Conservation (phyloP, 495 filamentous ascomycete genomes). For the Aspergillus indologenus region DNA sequence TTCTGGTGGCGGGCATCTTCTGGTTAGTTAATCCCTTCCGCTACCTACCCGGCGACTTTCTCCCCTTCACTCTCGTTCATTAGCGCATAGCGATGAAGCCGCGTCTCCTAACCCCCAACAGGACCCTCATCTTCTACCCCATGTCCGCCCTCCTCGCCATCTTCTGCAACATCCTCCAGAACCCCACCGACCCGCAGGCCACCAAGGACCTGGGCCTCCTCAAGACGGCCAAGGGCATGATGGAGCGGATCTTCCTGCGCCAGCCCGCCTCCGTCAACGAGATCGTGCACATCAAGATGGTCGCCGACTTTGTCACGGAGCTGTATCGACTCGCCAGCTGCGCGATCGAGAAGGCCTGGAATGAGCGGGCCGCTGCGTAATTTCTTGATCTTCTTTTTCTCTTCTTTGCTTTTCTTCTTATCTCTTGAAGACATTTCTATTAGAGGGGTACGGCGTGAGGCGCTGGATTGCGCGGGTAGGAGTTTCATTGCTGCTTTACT, state of each 20-base stretch:
- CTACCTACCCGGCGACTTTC: no score
- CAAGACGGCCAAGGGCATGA: constrained; percentile 38
- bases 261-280: constrained; percentile 41
- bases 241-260: constrained; percentile 40
- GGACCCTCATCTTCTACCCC: constrained; percentile 51
- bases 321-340: constrained; percentile 42
- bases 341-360: constrained; percentile 44
- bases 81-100: no score
- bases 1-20: constrained; percentile 43
- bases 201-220: constrained; percentile 43
- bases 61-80: no score
- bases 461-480: not conserved
- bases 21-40: constrained; percentile 32
- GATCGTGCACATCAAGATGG: constrained; percentile 42
- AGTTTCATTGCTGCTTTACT: no score
- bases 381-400: no score
- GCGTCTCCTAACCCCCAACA: constrained; percentile 11
- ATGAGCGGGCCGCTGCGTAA: constrained; percentile 15
- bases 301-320: constrained; percentile 49
- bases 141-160: constrained; percentile 49
- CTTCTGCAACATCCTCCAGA: constrained; percentile 50
- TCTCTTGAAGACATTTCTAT: not conserved
- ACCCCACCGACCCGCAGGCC: constrained; percentile 44
- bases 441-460: no score
- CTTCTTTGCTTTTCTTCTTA: not conserved